A percentile compares a stretch with the other conserved stretches of the same genome.
These are phyloP conservation scores for Albifimbria verrucaria DNA, from an alignment of 2,329 filamentous ascomycete species.

Conservation along the genomic window DNA sequence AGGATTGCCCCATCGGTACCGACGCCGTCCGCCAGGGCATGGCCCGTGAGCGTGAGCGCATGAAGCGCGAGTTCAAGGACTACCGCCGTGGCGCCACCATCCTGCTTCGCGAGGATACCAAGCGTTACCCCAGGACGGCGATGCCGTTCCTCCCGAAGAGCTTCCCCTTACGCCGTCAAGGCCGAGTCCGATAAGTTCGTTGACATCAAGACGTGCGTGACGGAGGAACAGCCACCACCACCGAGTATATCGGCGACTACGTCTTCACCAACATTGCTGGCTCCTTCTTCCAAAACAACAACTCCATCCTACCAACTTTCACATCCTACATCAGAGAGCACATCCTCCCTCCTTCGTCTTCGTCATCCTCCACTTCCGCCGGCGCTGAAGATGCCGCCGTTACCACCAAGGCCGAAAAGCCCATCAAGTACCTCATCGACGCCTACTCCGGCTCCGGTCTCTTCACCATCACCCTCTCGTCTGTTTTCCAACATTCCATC, in stretches of 20 bases:
- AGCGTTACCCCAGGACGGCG: constrained; percentile 52
- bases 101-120: constrained; percentile 81
- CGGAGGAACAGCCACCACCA: constrained; percentile 77
- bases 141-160: constrained; percentile 23
- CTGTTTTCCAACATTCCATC: constrained; percentile 76
- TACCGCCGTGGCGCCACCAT: constrained; percentile 85
- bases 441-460: constrained; percentile 96
- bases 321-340: constrained; percentile 81
- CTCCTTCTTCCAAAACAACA: constrained; percentile 99
- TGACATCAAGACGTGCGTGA: constrained; percentile 86
- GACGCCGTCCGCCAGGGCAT: constrained; percentile 78
- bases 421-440: constrained; percentile 86
- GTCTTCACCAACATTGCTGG: constrained; percentile 89
- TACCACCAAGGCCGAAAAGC: constrained; percentile 18
- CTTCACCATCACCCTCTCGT: constrained; percentile 90
- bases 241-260: constrained; percentile 84
- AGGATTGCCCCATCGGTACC: constrained; percentile 95
- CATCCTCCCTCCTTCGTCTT: constrained; percentile 56
- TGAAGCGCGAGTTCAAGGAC: constrained; percentile 64
- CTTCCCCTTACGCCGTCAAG: constrained; percentile 32
- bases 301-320: constrained; percentile 87
- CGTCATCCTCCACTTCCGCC: no score
- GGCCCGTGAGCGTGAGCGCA: constrained; percentile 71
- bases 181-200: constrained; percentile 55
- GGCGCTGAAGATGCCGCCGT: no score